Conservation (phyloP, 371 early-diverging fungal species). For the Mucor irregularis region DNA sequence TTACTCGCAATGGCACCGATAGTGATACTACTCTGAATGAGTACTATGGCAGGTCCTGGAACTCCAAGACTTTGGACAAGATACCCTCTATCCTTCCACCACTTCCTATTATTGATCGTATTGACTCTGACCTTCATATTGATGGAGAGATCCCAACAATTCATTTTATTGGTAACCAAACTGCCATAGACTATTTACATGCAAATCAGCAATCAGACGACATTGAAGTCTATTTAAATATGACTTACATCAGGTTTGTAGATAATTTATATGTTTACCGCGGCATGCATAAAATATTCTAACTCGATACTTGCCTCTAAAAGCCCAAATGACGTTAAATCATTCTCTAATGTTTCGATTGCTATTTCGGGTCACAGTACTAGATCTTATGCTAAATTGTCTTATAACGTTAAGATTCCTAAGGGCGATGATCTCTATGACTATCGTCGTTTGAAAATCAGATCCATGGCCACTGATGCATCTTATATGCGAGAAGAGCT, state of each 20-base stretch:
- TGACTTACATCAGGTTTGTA: slow-evolving; percentile 36
- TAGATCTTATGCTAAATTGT: slow-evolving; percentile 14
- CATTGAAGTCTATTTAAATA: slow-evolving; percentile 8
- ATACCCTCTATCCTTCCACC: slow-evolving; percentile 9
- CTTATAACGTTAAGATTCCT: slow-evolving; percentile 28
- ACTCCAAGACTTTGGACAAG: neutral
- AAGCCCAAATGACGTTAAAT: slow-evolving; percentile 6
- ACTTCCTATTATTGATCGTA: slow-evolving; percentile 19
- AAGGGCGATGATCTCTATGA: slow-evolving; percentile 28
- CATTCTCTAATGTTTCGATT: slow-evolving; percentile 10
- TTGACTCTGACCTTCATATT: slow-evolving; percentile 16
- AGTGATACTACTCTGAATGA: slow-evolving; percentile 10
- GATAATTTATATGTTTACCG: neutral
- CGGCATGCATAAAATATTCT: slow-evolving; percentile 3
- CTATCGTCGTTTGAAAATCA: slow-evolving; percentile 34
- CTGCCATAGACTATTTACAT: slow-evolving; percentile 25
- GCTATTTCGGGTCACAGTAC: slow-evolving; percentile 30
- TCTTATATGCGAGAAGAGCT: slow-evolving; percentile 54
- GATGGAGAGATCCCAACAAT: slow-evolving; percentile 29
- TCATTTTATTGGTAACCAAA: slow-evolving; percentile 17
- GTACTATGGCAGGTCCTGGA: slow-evolving; percentile 27
- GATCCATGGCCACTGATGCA: slow-evolving; percentile 38
- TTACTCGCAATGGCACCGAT: slow-evolving; percentile 4
- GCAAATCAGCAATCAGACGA: slow-evolving; percentile 11
- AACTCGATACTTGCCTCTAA: slow-evolving; percentile 11